Percentiles rank a stretch among this genome's conserved stretches.
Conservation (phyloP, 1,284 basidiomycete genomes). For the Wolfiporia cocos region DNA sequence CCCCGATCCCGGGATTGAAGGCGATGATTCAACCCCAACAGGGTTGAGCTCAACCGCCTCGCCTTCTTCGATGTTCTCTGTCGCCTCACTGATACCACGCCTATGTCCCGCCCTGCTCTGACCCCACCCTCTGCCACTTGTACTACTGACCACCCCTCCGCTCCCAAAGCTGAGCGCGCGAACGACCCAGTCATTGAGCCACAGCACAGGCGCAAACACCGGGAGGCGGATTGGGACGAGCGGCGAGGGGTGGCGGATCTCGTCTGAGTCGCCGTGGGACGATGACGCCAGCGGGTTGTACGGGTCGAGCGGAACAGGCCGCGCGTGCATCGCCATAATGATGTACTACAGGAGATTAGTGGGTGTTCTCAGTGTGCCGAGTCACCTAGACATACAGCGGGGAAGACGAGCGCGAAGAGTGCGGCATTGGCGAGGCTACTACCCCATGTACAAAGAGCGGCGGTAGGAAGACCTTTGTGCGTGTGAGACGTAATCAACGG, state of each 20-base stretch:
- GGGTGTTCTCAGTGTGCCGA: neutral
- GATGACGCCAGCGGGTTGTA: conserved; percentile 49
- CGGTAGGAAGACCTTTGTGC: conserved; percentile 52
- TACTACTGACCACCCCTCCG: conserved; percentile 7
- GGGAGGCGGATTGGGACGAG: conserved; percentile 74
- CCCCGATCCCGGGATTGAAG: conserved; percentile 5
- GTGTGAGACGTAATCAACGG: too few relatives aligned
- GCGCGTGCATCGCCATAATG: conserved; percentile 72
- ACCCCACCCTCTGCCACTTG: neutral
- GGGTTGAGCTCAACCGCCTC: conserved; percentile 26
- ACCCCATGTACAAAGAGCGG: conserved; percentile 64
- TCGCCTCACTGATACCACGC: conserved; percentile 32
- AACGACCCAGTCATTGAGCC: conserved; percentile 69
- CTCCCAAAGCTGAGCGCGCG: conserved; percentile 51
- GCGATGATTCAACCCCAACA: conserved; percentile 1
- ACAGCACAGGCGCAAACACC: conserved; percentile 65
- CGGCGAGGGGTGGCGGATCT: conserved; percentile 59
- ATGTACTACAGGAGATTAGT: conserved; percentile 46
- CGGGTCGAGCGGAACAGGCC: conserved; percentile 61
- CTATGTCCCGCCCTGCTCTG: conserved; percentile 10
- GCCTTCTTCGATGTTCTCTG: conserved; percentile 51
- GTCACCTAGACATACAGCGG: conserved; percentile 42
- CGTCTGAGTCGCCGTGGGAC: conserved; percentile 26
- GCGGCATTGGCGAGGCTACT: conserved; percentile 70
- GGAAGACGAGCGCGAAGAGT: conserved; percentile 74